A percentile compares a stretch with the other conserved stretches of the same genome.
Evolutionary conservation across 441 rosid genomes (phyloP).

Genomic region (Jatropha podagrica): DNA sequence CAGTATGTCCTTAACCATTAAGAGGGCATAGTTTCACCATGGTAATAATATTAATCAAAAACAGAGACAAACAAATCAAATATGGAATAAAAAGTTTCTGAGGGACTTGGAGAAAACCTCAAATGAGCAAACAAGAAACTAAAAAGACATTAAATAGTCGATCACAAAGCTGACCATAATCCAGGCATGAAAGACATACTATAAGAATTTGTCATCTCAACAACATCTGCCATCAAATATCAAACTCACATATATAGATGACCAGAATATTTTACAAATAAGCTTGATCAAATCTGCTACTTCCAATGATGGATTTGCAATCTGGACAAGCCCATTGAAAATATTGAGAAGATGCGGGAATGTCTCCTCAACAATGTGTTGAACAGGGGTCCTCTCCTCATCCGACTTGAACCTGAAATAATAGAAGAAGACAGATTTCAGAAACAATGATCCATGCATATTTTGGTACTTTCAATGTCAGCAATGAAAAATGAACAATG

Average conservation of each 20-base stretch:
- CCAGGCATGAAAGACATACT: neutral
- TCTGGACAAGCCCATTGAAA: slow-evolving; percentile 72
- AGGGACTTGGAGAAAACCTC: neutral
- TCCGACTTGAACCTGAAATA: slow-evolving; percentile 85
- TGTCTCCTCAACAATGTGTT: slow-evolving; percentile 75
- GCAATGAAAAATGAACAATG: neutral
- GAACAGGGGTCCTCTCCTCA: slow-evolving; percentile 90
- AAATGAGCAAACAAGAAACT: slow-evolving; percentile 6
- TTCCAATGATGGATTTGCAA: slow-evolving; percentile 79
- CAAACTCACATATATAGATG: slow-evolving; percentile 88
- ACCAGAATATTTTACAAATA: slow-evolving; percentile 98
- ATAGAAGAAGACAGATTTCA: neutral
- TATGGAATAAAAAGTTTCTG: neutral
- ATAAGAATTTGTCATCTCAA: neutral
- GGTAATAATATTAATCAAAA: neutral
- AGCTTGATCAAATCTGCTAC: slow-evolving; percentile 95
- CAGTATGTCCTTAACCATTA: neutral
- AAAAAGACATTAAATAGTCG: neutral
- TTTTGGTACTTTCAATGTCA: neutral
- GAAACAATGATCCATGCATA: neutral
- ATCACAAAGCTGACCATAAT: neutral
- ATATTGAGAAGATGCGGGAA: slow-evolving; percentile 85
- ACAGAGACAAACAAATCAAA: too few relatives aligned
- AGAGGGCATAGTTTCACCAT: neutral
- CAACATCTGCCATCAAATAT: neutral